phyloP scores from a whole-genome alignment of 2,329 filamentous ascomycete genomes.

The Aspergillus thermomutatus region DNA sequence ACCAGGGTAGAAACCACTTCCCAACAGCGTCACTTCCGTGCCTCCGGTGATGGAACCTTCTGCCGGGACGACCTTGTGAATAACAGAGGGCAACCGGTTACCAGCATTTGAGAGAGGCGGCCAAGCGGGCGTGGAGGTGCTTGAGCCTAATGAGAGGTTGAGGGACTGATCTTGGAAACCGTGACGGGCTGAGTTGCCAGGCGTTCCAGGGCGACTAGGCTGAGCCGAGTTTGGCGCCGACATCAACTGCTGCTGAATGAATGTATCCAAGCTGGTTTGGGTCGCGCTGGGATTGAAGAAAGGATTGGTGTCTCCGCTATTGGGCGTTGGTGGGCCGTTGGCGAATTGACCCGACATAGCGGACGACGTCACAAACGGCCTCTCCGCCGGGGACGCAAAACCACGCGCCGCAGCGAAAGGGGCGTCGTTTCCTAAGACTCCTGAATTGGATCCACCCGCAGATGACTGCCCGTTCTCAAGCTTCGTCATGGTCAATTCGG shows the following conservation, averaged over 20 bases:
- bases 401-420: conserved; percentile 39
- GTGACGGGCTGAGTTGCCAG: conserved; percentile 47
- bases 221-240: conserved; percentile 71
- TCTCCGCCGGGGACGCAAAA: conserved; percentile 41
- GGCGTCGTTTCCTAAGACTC: conserved; percentile 41
- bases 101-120: conserved; percentile 51
- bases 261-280: conserved; percentile 63
- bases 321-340: conserved; percentile 64
- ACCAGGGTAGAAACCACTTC: conserved; percentile 73
- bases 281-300: conserved; percentile 57
- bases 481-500: conserved; percentile 75
- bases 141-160: conserved; percentile 36
- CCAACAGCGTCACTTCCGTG: conserved; percentile 81
- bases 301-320: conserved; percentile 58
- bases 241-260: conserved; percentile 62
- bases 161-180: conserved; percentile 38
- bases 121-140: conserved; percentile 50
- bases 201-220: conserved; percentile 74
- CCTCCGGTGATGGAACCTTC: conserved; percentile 81
- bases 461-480: conserved; percentile 58
- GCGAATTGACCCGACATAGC: conserved; percentile 49
- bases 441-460: conserved; percentile 21
- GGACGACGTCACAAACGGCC: conserved; percentile 45
- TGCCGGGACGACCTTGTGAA: conserved; percentile 77
- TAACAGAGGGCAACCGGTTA: conserved; percentile 58